Base-by-base conservation (phyloP, 1,139 yeast species). In the Debaryomyces fabryi region DNA sequence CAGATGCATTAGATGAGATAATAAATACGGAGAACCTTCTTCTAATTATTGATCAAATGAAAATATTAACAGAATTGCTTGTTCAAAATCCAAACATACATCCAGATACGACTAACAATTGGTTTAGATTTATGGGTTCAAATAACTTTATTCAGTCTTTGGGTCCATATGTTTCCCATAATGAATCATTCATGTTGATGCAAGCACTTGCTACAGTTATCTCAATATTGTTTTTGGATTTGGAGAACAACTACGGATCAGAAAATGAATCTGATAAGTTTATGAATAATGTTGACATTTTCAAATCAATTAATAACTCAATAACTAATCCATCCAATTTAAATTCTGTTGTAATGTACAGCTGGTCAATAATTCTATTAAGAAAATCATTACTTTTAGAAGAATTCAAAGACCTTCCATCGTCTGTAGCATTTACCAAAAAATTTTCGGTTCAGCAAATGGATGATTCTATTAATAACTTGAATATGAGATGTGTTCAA, bases 331-430 rank as follows among this genome's bases (percentile, higher is more conserved):
- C 67, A 1, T 37, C 54, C 21, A 66, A 65, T 44, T 49, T 55
- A 12, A 80, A 82, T 50, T 67, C 89, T 0, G 69, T 86, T 4
- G 68, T 85, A 1, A 64, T 81, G 44, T 86, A 87, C 57, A 79
- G 84, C 29, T 90, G 96, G 96, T 81, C 89, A 10, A 79, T 88
- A 18, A 67, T 85, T 5, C 61, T 86, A 7, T 82, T 83, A 54
- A 71, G 85, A 46, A 82, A 85, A 52, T 72, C 78, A 4, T 69
- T 77, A 38, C 64, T 81, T 25, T 62, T 81, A 12, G 78, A 78
- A 47, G 83, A 79, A 46, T 67, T 51, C 53, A 12, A 36, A 42
- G 34, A 29, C 12, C 29, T 18, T 32, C 43, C 37, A 12, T 47
- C 48, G 27, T 12, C 43, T 12, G 39, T 51, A 30, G 42, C 42